Percentiles rank a stretch among this genome's conserved stretches.
Evolutionary conservation across 208 protist species (phyloP).

Genomic region (Crithidia bombi): DNA sequence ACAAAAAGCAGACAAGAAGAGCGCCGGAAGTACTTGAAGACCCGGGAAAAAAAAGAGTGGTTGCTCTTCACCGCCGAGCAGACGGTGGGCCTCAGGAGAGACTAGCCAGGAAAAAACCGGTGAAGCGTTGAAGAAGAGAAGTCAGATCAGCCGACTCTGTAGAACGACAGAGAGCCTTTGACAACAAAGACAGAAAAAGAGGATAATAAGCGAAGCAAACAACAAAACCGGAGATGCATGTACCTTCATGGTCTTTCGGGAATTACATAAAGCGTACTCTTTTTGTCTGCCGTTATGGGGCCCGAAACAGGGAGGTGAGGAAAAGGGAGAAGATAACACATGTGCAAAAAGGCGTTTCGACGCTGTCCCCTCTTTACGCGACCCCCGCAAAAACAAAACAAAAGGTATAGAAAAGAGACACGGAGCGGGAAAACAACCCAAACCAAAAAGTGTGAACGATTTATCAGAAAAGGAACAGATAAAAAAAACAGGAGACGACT

Average conservation of each 20-base stretch:
- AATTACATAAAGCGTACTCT: too few relatives aligned
- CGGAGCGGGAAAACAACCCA: not conserved
- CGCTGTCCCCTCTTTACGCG: too few relatives aligned
- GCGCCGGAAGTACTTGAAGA: not conserved
- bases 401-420: not conserved
- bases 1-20: not conserved
- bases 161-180: not conserved
- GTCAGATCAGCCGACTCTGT: too few relatives aligned
- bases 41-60: not conserved
- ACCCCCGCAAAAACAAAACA: not conserved
- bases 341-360: not conserved
- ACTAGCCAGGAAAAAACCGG: not conserved
- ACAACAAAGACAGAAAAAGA: slow-evolving; percentile 10
- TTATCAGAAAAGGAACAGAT: not conserved
- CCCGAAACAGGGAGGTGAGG: too few relatives aligned
- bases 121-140: too few relatives aligned
- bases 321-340: not conserved
- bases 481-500: not conserved
- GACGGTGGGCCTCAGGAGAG: not conserved
- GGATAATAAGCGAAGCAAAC: too few relatives aligned
- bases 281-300: too few relatives aligned
- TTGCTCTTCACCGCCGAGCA: too few relatives aligned
- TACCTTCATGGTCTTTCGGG: too few relatives aligned
- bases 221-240: too few relatives aligned
- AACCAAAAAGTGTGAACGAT: not conserved